Conservation (phyloP, 805 yeast genomes). For the Saccharomyces paradoxus region DNA sequence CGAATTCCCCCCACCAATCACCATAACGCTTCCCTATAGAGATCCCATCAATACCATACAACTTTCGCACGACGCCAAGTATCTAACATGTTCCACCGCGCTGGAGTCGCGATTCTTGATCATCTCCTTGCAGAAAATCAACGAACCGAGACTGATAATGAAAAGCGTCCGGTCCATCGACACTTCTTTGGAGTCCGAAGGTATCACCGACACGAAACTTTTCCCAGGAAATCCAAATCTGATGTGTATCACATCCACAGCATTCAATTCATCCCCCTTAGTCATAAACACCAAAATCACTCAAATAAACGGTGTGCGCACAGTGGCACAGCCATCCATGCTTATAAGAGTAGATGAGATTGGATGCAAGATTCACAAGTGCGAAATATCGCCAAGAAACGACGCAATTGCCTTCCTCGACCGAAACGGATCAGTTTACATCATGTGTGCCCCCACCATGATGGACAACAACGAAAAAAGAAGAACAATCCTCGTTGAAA, state of each 20-base stretch:
- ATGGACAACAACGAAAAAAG: constrained; percentile 49
- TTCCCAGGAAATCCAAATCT: constrained; percentile 54
- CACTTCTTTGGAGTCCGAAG: constrained; percentile 71
- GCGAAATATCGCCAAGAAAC: constrained; percentile 75
- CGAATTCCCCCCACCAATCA: constrained; percentile 45
- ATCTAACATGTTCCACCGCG: constrained; percentile 58
- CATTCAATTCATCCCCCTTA: constrained; percentile 59
- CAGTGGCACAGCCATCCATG: constrained; percentile 53
- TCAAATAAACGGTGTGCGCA: constrained; percentile 30
- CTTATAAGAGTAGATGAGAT: constrained; percentile 64
- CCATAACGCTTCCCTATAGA: constrained; percentile 74
- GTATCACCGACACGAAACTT: constrained; percentile 73
- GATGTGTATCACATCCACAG: constrained; percentile 51
- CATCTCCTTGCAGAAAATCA: constrained; percentile 55
- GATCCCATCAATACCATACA: constrained; percentile 74
- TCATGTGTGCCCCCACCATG: constrained; percentile 51
- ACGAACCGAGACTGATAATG: constrained; percentile 60
- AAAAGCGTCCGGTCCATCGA: constrained; percentile 57
- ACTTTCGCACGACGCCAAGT: constrained; percentile 64
- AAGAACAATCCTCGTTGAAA: constrained; percentile 49
- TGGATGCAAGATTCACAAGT: constrained; percentile 68
- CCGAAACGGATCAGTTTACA: constrained; percentile 65
- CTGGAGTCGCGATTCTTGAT: constrained; percentile 73
- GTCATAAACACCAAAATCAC: constrained; percentile 58
- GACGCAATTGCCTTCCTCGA: constrained; percentile 79